Evolutionary conservation across 2,329 filamentous ascomycete genomes (phyloP), one percentile per base, ranked within the genome.

Genomic region (Cladosporium sp.): DNA sequence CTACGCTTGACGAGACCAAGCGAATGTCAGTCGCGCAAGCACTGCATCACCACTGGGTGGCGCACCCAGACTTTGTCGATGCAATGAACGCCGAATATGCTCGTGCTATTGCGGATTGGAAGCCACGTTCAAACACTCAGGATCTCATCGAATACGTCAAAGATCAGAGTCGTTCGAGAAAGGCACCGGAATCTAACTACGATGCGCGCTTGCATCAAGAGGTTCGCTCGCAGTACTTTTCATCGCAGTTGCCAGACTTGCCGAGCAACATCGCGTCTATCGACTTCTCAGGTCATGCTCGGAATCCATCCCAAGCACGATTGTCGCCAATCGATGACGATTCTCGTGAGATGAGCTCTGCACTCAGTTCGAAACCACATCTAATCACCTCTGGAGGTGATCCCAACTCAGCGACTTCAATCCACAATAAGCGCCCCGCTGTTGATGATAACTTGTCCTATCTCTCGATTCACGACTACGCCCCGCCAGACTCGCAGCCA

Each of bases 11-110:
- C 18, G 79, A 80, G 56, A 56, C 64, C 3, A 52, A 66, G 34
- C 72, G 81, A 22, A 69, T 82, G 66, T 76, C 74, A 8, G 79
- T 73, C 2, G 70, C 71, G n/a, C 61, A 80, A 61, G 79, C 80
- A 3, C 59, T 83, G 27, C 49, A 61, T 8, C 79, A 83, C 63
- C 50, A 59, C 8, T 85, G 81, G 82, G 80, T 85, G 57, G 73
- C 73, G 1, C 76, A 79, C 57, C 63, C 67, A n/a, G 58, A 64
- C 7, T 74, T 80, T 59, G 69, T 65, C 17, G 61, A 61, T 12
- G 70, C 75, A 15, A 74, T 80, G 49, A 68, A 78, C 24, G 70
- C 68, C 1, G 62, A 79, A 3, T 83, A 83, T 56, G 45, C 70
- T 50, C 68, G 71, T 34, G 71, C 76, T 0, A 73, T 76, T 50